These are phyloP conservation scores for Coniferiporia weirii DNA, from an alignment of 1,284 basidiomycete species.

Conservation along the genomic window DNA sequence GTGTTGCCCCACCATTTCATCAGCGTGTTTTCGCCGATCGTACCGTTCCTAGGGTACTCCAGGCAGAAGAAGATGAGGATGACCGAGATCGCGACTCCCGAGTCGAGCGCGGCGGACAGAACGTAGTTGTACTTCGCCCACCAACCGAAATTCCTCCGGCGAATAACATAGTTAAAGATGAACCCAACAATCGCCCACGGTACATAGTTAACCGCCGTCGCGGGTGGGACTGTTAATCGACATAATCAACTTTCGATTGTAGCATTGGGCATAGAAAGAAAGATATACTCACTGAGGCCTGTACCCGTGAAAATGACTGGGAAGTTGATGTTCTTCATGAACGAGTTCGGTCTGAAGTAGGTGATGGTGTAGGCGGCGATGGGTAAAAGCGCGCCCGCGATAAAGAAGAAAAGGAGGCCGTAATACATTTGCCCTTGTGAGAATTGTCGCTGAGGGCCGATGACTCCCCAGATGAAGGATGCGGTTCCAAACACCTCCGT, in stretches of 20 bases:
- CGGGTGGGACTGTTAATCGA: slow-evolving; percentile 59
- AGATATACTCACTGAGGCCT: slow-evolving; percentile 13
- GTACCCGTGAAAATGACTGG: too few species aligned
- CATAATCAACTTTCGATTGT: slow-evolving; percentile 31
- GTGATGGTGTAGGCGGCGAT: slow-evolving; percentile 25
- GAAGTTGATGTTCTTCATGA: slow-evolving; percentile 9
- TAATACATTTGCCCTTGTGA: slow-evolving; percentile 21
- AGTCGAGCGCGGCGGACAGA: slow-evolving; percentile 47
- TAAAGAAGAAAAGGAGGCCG: slow-evolving; percentile 46
- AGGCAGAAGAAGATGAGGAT: slow-evolving; percentile 43
- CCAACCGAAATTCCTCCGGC: slow-evolving; percentile 57
- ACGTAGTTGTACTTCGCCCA: slow-evolving; percentile 62
- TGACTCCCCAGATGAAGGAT: slow-evolving; percentile 32
- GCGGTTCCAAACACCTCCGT: slow-evolving; percentile 30
- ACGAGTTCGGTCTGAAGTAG: slow-evolving; percentile 22
- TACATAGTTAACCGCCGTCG: slow-evolving; percentile 49
- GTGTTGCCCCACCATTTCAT: slow-evolving; percentile 41
- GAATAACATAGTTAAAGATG: slow-evolving; percentile 59
- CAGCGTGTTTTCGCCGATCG: slow-evolving; percentile 35
- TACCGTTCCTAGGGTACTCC: slow-evolving; percentile 38
- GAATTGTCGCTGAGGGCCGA: slow-evolving; percentile 30
- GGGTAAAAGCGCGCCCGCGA: slow-evolving; percentile 44
- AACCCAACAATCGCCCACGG: slow-evolving; percentile 58
- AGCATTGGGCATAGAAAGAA: neutral
- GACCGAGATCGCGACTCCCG: slow-evolving; percentile 40